These are phyloP conservation scores for Chlorella sp. DNA, from an alignment of 139 green algal genomes.

Conservation along the genomic window DNA sequence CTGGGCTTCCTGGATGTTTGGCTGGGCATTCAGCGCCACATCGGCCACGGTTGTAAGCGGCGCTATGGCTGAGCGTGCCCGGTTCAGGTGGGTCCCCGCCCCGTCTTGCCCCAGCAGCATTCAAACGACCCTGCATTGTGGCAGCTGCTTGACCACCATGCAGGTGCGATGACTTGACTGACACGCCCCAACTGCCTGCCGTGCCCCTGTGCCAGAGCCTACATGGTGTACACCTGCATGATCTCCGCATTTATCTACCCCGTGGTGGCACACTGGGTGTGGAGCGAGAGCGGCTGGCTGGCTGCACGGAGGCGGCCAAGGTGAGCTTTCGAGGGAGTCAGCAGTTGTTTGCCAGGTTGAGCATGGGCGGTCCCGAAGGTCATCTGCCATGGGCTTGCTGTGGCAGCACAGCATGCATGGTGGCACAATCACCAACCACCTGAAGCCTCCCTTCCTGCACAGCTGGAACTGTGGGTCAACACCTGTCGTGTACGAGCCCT, in stretches of 20 bases:
- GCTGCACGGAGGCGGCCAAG: slow-evolving; percentile 40
- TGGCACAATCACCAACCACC: neutral
- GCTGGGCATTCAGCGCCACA: slow-evolving; percentile 57
- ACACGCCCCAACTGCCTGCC: too few species aligned
- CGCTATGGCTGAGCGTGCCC: slow-evolving; percentile 53
- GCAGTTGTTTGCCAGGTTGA: neutral
- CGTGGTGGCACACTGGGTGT: slow-evolving; percentile 53
- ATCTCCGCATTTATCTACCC: slow-evolving; percentile 74
- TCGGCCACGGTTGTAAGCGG: slow-evolving; percentile 62
- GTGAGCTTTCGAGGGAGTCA: neutral
- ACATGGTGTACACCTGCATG: slow-evolving; percentile 60
- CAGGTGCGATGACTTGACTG: too few species aligned
- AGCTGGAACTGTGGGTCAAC: neutral
- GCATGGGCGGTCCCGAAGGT: too few species aligned
- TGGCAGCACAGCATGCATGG: neutral
- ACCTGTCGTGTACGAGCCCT: neutral
- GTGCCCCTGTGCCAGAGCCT: slow-evolving; percentile 15
- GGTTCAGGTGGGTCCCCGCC: slow-evolving; percentile 33
- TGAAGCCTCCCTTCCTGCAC: neutral
- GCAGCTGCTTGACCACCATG: too few species aligned
- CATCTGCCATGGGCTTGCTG: too few species aligned
- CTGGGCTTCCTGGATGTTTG: slow-evolving; percentile 50
- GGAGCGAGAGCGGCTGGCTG: slow-evolving; percentile 62
- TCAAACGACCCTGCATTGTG: too few species aligned
- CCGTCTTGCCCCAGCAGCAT: too few species aligned